Evolutionary conservation across 106 monocot genomes (phyloP), one percentile per base, ranked within the genome.

Genomic region (Posidonia australis): DNA sequence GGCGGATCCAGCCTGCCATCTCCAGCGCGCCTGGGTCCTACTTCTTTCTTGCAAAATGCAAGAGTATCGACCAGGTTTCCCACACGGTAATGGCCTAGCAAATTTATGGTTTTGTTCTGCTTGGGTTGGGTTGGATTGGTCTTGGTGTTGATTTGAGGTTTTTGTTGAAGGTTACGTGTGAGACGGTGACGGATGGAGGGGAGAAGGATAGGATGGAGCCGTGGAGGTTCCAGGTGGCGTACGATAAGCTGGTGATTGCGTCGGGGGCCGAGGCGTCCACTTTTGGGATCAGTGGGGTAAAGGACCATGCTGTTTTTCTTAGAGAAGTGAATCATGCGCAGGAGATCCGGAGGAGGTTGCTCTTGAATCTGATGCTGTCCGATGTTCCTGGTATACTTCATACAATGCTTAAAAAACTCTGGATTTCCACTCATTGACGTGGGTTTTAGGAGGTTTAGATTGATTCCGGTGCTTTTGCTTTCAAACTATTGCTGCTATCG

Each of bases 281-380:
- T 14, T 96, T 90, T 68, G 90, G 90, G 3, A 87, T 96, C 27
- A 71, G 57, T 22, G 96, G 96, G 44, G 90, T 96, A 1, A 87
- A 71, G 32, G 87, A 96, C 49, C 79, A 96, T 64, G 96, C 96
- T 3, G 79, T 79, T 46, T 96, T 96, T 76, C 82, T 96, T 21
- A 84, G 96, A 10, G 90, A 96, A 65, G 90, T 96, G 7, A 63
- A 84, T 44, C 90, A 90, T 77, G 96, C 96, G 17, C 90, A 90
- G 77, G 90, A 90, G 74, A 87, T 96, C 28, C 77, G 90, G 9
- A 77, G 90, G 66, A 82, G 67, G 76, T 70, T 96, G 54, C 84
- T 96, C 25, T 80, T 96, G 31, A 96, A 96, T 67, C 79, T 96
- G 5, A 96, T 96, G 96, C 70, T 96, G 11, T 96, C 90, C 43